Percentiles rank a stretch among this genome's conserved stretches.
These are phyloP conservation scores for Lignosus rhinocerotis DNA, from an alignment of 1,284 basidiomycete species.

Conservation along the genomic window DNA sequence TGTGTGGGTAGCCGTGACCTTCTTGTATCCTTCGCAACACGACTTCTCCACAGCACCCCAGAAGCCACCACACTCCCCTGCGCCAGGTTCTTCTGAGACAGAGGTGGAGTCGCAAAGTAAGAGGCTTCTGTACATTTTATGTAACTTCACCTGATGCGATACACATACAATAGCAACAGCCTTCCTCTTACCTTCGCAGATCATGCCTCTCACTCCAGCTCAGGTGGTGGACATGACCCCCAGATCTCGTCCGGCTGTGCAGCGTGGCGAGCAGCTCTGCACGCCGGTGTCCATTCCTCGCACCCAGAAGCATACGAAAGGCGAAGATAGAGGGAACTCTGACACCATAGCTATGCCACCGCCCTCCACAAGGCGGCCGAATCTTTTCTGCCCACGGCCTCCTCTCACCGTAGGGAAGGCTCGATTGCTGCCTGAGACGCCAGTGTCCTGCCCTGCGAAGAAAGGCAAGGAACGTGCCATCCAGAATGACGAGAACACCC, in stretches of 20 bases:
- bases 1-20: slow-evolving; percentile 6
- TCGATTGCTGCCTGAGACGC: slow-evolving; percentile 1
- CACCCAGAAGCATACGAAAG: slow-evolving; percentile 1
- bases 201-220: slow-evolving; percentile 6
- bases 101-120: slow-evolving; percentile 26
- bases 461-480: slow-evolving; percentile 16
- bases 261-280: slow-evolving; percentile 3
- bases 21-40: slow-evolving; percentile 12
- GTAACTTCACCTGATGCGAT: not conserved
- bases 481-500: slow-evolving; percentile 18
- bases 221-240: slow-evolving; percentile 6
- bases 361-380: not conserved
- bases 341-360: not conserved
- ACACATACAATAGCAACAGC: slow-evolving; percentile 3
- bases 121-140: not conserved
- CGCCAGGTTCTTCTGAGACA: slow-evolving; percentile 23
- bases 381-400: not conserved
- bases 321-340: not conserved
- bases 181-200: slow-evolving; percentile 17
- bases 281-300: slow-evolving; percentile 15
- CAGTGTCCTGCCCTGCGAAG: slow-evolving; percentile 3
- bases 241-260: not conserved
- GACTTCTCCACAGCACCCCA: slow-evolving; percentile 5
- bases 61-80: slow-evolving; percentile 10
- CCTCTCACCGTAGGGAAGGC: not conserved